Percentiles rank a stretch among this genome's conserved stretches.
Conservation (phyloP, 2,329 filamentous ascomycete genomes). For the Talaromyces sp. region DNA sequence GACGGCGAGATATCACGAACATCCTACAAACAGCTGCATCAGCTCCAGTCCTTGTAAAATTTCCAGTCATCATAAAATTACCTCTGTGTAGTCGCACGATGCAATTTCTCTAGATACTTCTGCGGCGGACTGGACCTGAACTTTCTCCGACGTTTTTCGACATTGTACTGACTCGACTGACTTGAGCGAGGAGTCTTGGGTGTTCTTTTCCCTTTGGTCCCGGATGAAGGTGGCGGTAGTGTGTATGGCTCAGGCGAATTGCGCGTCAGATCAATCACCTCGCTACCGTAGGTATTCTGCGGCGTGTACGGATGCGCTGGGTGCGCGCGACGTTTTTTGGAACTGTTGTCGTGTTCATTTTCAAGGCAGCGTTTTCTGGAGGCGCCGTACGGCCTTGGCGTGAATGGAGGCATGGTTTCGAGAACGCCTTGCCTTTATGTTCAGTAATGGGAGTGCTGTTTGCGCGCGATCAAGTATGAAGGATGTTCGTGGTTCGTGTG, state of each 20-base stretch:
- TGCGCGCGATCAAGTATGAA: not conserved
- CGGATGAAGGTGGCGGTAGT: not conserved
- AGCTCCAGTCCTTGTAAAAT: not conserved
- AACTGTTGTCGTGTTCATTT: not conserved
- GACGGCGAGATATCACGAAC: constrained; percentile 53
- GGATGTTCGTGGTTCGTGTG: not conserved
- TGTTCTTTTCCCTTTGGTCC: not conserved
- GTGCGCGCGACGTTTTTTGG: not conserved
- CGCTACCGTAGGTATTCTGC: not conserved
- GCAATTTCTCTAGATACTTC: constrained; percentile 46
- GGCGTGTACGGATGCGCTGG: not conserved
- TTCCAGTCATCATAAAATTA: constrained; percentile 15
- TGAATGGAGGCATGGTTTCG: not conserved
- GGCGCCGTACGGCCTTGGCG: not conserved
- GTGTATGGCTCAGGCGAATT: constrained; percentile 6
- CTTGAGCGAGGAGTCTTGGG: not conserved
- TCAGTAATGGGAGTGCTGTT: not conserved
- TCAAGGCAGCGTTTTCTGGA: not conserved
- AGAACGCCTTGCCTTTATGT: not conserved
- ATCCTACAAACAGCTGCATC: constrained; percentile 38
- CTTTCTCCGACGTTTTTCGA: constrained; percentile 38
- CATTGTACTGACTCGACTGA: not conserved
- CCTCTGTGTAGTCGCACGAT: constrained; percentile 50
- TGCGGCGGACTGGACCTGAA: constrained; percentile 45
- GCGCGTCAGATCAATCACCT: constrained; percentile 11